Percentiles rank a stretch among this genome's conserved stretches.
Conservation (phyloP, 257 asterid genomes). For the Paulownia fortunei region DNA sequence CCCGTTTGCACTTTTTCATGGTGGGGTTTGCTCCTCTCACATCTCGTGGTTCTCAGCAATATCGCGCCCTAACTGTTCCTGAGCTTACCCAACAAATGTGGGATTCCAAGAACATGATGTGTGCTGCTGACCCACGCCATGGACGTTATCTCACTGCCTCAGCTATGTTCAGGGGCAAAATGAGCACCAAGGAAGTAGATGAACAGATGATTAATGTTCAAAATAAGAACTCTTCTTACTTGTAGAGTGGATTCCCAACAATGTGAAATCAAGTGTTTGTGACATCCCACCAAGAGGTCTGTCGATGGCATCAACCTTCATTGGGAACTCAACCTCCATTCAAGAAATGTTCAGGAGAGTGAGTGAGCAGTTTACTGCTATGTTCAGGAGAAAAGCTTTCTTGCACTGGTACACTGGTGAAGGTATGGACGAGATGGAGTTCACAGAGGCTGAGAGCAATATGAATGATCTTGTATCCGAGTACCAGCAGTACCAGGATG, state of each 20-base stretch:
- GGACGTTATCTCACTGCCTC: conserved; percentile 87
- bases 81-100: conserved; percentile 87
- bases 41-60: conserved; percentile 81
- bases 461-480: conserved; percentile 85
- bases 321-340: conserved; percentile 86
- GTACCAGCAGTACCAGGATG: conserved; percentile 91
- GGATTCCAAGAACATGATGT: conserved; percentile 88
- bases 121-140: conserved; percentile 81
- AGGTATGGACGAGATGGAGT: no score
- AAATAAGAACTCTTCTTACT: conserved; percentile 88
- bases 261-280: conserved; percentile 83
- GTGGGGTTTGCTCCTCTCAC: conserved; percentile 82
- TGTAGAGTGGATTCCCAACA: conserved; percentile 89
- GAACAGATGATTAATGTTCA: conserved; percentile 85
- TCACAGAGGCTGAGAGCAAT: no score
- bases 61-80: conserved; percentile 75
- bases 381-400: no score
- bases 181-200: no score
- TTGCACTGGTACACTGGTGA: no score
- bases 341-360: no score
- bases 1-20: conserved; percentile 87
- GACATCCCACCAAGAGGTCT: conserved; percentile 87
- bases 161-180: conserved; percentile 88
- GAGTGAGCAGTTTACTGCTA: no score
- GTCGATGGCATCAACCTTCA: conserved; percentile 85